Percentiles rank a stretch among this genome's conserved stretches.
These are phyloP conservation scores for Arabidopsis lyrata DNA, from an alignment of 441 rosid genomes.

Conservation along the genomic window DNA sequence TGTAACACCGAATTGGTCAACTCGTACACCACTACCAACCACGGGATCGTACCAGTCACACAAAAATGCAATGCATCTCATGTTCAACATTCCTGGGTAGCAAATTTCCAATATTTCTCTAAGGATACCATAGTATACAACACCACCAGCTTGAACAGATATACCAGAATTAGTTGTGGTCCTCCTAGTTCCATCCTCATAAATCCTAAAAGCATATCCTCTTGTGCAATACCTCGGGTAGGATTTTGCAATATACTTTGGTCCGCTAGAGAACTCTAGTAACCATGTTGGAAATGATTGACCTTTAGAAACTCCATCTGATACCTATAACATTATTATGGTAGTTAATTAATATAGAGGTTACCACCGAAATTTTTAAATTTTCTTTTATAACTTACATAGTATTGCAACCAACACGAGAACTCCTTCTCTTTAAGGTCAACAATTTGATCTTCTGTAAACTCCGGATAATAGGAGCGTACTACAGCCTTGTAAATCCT, in stretches of 20 bases:
- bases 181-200: background rate
- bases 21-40: too few species aligned
- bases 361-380: too few species aligned
- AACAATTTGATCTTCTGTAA: background rate
- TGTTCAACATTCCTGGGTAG: too few species aligned
- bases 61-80: too few species aligned
- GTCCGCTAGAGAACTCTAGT: background rate
- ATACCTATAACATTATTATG: background rate
- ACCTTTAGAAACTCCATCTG: background rate
- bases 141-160: too few species aligned
- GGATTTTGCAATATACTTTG: background rate
- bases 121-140: too few species aligned
- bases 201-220: background rate
- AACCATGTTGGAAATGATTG: background rate
- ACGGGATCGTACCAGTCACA: too few species aligned
- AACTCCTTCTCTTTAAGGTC: background rate
- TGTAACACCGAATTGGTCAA: too few species aligned
- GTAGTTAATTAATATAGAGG: too few species aligned
- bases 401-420: background rate
- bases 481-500: background rate
- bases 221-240: background rate
- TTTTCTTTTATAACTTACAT: background rate
- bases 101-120: too few species aligned
- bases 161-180: too few species aligned
- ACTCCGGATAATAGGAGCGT: background rate